These are phyloP conservation scores for Debaryomyces fabryi DNA, from an alignment of 1,139 yeast species.

Conservation along the genomic window DNA sequence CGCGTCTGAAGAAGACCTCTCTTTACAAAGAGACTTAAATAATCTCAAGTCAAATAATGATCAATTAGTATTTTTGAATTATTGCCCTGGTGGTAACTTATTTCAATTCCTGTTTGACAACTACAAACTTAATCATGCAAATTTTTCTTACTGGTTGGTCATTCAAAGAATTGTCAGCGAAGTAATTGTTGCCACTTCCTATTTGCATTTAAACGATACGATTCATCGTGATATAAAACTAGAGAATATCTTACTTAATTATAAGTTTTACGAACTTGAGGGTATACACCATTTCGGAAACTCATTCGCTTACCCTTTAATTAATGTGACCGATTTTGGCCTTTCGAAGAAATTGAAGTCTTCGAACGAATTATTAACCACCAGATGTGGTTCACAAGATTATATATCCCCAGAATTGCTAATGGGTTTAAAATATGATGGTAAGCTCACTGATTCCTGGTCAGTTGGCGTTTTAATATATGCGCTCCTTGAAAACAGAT, in stretches of 20 bases:
- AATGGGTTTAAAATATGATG: conserved; percentile 89
- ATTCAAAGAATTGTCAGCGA: conserved; percentile 70
- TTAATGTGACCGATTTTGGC: conserved; percentile 86
- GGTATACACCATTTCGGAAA: not conserved
- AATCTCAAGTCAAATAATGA: conserved; percentile 28
- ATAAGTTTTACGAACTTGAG: conserved; percentile 18
- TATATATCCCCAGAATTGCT: conserved; percentile 92
- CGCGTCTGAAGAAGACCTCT: conserved; percentile 18
- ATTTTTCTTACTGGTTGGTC: conserved; percentile 43
- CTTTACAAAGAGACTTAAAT: conserved; percentile 21
- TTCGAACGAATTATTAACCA: conserved; percentile 63
- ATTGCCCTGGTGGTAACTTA: conserved; percentile 83
- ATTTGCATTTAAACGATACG: conserved; percentile 65
- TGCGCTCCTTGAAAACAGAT: conserved; percentile 75
- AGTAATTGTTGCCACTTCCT: conserved; percentile 66
- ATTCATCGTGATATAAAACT: conserved; percentile 89
- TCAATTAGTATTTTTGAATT: conserved; percentile 68
- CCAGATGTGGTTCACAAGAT: conserved; percentile 95
- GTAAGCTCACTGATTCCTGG: conserved; percentile 90
- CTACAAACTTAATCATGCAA: conserved; percentile 15
- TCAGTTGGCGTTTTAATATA: conserved; percentile 89
- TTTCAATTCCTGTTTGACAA: conserved; percentile 60
- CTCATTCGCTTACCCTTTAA: conserved; percentile 37
- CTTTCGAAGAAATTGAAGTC: conserved; percentile 69
- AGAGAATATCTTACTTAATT: conserved; percentile 70